Evolutionary conservation across 345 rosid genomes (phyloP).

Genomic region (Eucalyptus sp.): DNA sequence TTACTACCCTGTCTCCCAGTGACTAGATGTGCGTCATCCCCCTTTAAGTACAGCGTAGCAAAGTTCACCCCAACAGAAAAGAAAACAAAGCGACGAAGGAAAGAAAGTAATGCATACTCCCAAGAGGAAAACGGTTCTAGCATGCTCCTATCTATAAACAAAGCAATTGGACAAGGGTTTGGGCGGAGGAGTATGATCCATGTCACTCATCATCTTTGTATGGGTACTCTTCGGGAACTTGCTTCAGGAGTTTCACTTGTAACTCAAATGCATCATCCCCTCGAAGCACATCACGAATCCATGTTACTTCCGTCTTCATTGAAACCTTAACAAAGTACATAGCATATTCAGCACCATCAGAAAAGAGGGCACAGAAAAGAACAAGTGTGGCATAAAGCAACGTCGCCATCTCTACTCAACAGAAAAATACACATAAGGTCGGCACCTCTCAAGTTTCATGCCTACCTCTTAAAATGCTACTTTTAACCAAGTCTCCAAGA

Average conservation of each 20-base stretch:
- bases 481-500: neutral
- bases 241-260: constrained; percentile 84
- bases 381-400: neutral
- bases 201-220: constrained; percentile 87
- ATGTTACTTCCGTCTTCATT: constrained; percentile 93
- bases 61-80: neutral
- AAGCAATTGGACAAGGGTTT: neutral
- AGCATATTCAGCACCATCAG: neutral
- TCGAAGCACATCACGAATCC: constrained; percentile 77
- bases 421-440: neutral
- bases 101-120: neutral
- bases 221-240: constrained; percentile 87
- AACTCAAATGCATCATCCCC: constrained; percentile 90
- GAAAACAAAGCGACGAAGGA: neutral
- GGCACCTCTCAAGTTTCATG: neutral
- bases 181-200: neutral
- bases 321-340: constrained; percentile 39
- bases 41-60: neutral
- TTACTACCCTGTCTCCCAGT: neutral
- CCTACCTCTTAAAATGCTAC: neutral
- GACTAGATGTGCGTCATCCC: neutral
- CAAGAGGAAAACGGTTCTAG: neutral
- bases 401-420: neutral
- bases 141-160: neutral
- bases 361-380: neutral